These are phyloP conservation scores for Bolboschoenus planiculmis DNA, from an alignment of 176 grass and related monocot species.

Conservation along the genomic window DNA sequence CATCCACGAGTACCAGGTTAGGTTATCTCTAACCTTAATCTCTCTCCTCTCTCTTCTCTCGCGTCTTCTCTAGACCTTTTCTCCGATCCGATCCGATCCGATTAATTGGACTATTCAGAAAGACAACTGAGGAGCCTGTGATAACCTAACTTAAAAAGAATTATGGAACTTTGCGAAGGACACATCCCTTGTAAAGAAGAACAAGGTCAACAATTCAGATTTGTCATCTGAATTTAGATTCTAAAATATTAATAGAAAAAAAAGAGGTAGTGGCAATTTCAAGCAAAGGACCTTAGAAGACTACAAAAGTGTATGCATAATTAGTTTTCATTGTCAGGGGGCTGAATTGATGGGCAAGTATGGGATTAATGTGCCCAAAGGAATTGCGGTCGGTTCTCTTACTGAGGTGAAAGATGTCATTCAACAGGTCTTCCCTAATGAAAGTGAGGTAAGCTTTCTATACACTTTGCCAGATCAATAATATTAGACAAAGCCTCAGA, in stretches of 20 bases:
- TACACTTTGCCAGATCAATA: neutral
- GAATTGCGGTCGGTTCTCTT: constrained; percentile 53
- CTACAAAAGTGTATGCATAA: neutral
- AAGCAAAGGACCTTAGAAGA: neutral
- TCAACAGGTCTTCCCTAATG: constrained; percentile 61
- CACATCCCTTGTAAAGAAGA: neutral
- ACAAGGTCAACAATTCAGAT: neutral
- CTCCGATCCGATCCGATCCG: neutral
- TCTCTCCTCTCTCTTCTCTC: neutral
- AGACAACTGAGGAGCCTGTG: neutral
- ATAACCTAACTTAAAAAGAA: no score
- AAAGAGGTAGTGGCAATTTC: neutral
- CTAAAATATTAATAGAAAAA: neutral
- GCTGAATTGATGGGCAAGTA: constrained; percentile 97
- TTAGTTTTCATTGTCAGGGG: constrained; percentile 38
- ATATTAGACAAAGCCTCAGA: neutral
- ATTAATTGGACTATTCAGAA: neutral
- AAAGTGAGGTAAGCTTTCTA: constrained; percentile 67
- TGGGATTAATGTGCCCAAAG: constrained; percentile 85
- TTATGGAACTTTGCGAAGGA: neutral
- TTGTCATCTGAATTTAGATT: neutral
- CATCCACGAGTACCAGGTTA: constrained; percentile 99
- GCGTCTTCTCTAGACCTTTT: neutral
- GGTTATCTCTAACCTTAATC: neutral
- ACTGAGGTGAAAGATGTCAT: constrained; percentile 56